Conservation (phyloP, 2,329 filamentous ascomycete genomes). For the Microsporum audouinii region DNA sequence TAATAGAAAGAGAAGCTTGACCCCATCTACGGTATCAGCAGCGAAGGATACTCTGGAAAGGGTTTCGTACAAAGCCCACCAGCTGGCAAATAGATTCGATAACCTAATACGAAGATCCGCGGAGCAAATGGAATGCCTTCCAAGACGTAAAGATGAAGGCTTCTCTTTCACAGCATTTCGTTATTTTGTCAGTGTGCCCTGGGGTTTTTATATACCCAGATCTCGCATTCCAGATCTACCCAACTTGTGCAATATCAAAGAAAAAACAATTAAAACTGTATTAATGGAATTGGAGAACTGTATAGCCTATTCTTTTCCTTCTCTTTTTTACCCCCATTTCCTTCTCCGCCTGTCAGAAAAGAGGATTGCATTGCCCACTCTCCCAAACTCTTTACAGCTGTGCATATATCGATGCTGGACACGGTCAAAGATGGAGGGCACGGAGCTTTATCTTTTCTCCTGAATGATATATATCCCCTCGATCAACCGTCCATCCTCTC, state of each 20-base stretch:
- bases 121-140: neutral
- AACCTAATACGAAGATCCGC: neutral
- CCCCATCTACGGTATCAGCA: constrained; percentile 72
- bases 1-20: constrained; percentile 69
- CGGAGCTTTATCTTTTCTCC: neutral
- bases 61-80: constrained; percentile 60
- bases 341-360: neutral
- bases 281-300: constrained; percentile 8
- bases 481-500: neutral
- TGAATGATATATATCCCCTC: neutral
- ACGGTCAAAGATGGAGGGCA: neutral
- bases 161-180: neutral
- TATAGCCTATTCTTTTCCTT: constrained; percentile 3
- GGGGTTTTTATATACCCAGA: neutral
- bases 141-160: neutral
- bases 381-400: neutral
- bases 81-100: constrained; percentile 15
- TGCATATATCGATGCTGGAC: constrained; percentile 1
- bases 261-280: constrained; percentile 7
- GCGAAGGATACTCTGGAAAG: constrained; percentile 64
- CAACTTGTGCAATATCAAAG: constrained; percentile 8
- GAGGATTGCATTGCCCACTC: neutral
- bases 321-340: neutral
- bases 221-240: constrained; percentile 5
- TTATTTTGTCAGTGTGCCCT: neutral